Conservation (phyloP, 2,329 filamentous ascomycete species). For the Cladosporium cucumerinum region DNA sequence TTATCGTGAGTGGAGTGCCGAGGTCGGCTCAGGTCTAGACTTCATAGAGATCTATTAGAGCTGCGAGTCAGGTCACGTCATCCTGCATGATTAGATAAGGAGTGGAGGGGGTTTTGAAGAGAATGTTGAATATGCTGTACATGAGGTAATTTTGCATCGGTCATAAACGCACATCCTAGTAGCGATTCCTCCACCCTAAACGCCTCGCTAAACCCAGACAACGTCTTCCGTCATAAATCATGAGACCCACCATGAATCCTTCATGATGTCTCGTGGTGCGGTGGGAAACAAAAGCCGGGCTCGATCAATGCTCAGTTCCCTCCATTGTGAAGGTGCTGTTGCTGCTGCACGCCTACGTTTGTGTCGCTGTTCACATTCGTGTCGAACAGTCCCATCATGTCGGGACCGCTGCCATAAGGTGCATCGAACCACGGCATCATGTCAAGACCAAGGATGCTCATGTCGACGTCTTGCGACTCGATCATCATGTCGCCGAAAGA, state of each 20-base stretch:
- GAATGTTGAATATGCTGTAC: neutral
- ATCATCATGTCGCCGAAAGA: conserved; percentile 61
- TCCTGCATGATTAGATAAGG: neutral
- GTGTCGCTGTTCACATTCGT: conserved; percentile 16
- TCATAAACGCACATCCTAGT: neutral
- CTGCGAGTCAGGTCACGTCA: neutral
- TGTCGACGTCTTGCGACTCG: conserved; percentile 73
- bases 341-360: conserved; percentile 9
- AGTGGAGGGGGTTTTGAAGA: neutral
- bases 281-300: neutral
- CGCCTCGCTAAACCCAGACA: neutral
- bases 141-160: neutral
- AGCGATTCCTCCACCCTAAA: neutral
- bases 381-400: conserved; percentile 27
- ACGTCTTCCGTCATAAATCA: neutral
- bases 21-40: neutral
- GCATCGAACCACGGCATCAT: conserved; percentile 70
- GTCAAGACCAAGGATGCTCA: conserved; percentile 64
- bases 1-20: neutral
- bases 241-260: neutral
- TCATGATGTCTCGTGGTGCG: neutral
- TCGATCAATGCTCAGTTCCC: neutral
- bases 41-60: neutral
- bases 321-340: neutral
- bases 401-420: neutral